These are phyloP conservation scores for Sclerotiophoma versabilis DNA, from an alignment of 2,329 filamentous ascomycete genomes.

Conservation along the genomic window DNA sequence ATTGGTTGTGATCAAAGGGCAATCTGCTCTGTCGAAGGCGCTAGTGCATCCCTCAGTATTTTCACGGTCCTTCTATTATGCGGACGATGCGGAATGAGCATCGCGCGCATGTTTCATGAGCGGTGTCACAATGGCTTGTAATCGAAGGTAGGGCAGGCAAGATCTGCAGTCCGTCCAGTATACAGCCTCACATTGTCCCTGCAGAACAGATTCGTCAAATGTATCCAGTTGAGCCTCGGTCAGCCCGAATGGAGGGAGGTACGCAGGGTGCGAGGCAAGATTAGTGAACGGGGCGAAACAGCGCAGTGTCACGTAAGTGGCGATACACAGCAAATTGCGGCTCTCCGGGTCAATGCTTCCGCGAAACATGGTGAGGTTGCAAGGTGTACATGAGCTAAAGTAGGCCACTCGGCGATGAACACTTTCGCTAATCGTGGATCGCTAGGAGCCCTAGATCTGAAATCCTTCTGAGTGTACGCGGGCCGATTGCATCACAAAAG, in stretches of 20 bases:
- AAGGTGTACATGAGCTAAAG: background rate
- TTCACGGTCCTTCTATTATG: background rate
- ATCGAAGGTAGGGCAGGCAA: background rate
- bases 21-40: background rate
- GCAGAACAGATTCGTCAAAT: background rate
- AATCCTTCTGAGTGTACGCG: background rate
- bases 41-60: background rate
- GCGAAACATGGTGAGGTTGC: conserved; percentile 8
- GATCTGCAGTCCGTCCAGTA: background rate
- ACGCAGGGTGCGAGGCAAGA: background rate
- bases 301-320: conserved; percentile 9
- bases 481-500: background rate
- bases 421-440: conserved; percentile 14
- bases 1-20: background rate
- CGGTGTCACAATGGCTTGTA: conserved; percentile 4
- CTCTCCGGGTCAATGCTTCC: conserved; percentile 11
- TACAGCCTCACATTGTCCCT: background rate
- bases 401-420: background rate
- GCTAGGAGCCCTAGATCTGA: background rate
- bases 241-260: background rate
- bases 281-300: conserved; percentile 4
- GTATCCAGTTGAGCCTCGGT: background rate
- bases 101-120: background rate
- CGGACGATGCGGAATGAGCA: background rate
- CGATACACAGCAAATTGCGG: conserved; percentile 10